phyloP scores from a whole-genome alignment of 2,329 filamentous ascomycete species.

The Venturia oleaginea region DNA sequence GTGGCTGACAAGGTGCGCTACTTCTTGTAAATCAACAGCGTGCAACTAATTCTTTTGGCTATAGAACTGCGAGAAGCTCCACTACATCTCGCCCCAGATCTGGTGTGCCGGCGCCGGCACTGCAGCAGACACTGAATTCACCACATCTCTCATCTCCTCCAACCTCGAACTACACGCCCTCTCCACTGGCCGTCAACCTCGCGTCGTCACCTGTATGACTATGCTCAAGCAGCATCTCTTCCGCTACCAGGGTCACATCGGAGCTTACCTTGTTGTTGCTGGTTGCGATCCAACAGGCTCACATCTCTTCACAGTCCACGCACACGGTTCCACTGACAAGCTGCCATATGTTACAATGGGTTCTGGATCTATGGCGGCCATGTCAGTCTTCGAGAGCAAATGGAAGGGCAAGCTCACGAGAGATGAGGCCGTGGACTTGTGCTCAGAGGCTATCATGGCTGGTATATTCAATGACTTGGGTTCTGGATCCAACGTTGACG shows the following conservation, averaged over 20 bases:
- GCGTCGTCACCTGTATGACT: constrained; percentile 98
- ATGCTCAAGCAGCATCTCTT: constrained; percentile 99
- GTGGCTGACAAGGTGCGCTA: constrained; percentile 81
- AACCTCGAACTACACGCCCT: constrained; percentile 96
- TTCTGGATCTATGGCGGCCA: constrained; percentile 87
- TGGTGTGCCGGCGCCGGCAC: constrained; percentile 99
- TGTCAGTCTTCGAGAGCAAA: constrained; percentile 95
- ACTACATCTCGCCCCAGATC: constrained; percentile 97
- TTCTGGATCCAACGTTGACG: constrained; percentile 93
- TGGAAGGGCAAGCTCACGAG: constrained; percentile 74
- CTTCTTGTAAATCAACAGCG: neutral
- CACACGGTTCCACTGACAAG: constrained; percentile 97
- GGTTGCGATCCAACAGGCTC: constrained; percentile 92
- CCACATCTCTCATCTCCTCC: constrained; percentile 94
- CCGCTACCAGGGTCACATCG: constrained; percentile 95
- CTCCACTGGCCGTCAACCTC: constrained; percentile 90
- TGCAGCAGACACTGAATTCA: constrained; percentile 97
- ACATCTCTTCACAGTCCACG: constrained; percentile 96
- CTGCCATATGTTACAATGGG: constrained; percentile 99
- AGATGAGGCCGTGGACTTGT: constrained; percentile 75
- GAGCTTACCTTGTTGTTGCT: constrained; percentile 93
- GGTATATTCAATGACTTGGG: constrained; percentile 99
- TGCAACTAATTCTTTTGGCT: constrained; percentile 15
- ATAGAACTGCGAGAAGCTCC: constrained; percentile 97
- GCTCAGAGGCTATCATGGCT: constrained; percentile 79